A percentile compares a stretch with the other conserved stretches of the same genome.
phyloP scores from a whole-genome alignment of 2,329 filamentous ascomycete species.

The Pseudodiploospora longispora region DNA sequence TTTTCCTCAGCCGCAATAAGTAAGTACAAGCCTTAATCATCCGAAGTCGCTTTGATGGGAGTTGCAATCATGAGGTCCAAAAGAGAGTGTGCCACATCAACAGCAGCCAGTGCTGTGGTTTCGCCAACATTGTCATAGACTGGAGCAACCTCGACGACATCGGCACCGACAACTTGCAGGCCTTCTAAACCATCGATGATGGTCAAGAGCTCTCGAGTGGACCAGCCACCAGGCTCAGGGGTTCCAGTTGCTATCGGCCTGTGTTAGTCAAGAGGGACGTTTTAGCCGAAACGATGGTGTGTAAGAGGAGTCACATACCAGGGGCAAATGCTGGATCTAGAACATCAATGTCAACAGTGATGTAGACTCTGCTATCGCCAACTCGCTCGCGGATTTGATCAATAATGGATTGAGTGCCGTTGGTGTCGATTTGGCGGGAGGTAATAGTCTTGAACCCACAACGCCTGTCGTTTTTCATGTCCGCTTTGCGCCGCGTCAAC shows the following conservation, averaged over 20 bases:
- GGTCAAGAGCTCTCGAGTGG: conserved; percentile 69
- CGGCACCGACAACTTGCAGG: conserved; percentile 73
- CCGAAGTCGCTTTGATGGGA: conserved; percentile 5
- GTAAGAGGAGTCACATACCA: conserved; percentile 1
- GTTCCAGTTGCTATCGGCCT: conserved; percentile 60
- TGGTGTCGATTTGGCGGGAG: conserved; percentile 60
- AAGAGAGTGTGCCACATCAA: conserved; percentile 54
- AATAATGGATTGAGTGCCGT: conserved; percentile 61
- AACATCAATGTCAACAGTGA: conserved; percentile 71
- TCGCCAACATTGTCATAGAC: conserved; percentile 73
- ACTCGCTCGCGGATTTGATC: conserved; percentile 58
- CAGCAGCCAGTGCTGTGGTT: conserved; percentile 68
- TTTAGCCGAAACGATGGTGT: background rate
- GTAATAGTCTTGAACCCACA: conserved; percentile 16
- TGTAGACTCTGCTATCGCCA: conserved; percentile 65
- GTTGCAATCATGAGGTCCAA: conserved; percentile 14
- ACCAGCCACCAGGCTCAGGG: conserved; percentile 81
- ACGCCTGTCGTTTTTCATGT: conserved; percentile 14
- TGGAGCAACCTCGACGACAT: conserved; percentile 78
- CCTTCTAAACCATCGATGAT: conserved; percentile 70
- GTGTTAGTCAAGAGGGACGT: background rate
- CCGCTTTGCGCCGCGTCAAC: conserved; percentile 41
- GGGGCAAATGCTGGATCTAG: conserved; percentile 50
- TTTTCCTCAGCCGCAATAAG: no score
- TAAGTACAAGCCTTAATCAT: background rate